Evolutionary conservation across 805 yeast species (phyloP), one percentile per base, ranked within the genome.

Genomic region (Ogataea sp.): DNA sequence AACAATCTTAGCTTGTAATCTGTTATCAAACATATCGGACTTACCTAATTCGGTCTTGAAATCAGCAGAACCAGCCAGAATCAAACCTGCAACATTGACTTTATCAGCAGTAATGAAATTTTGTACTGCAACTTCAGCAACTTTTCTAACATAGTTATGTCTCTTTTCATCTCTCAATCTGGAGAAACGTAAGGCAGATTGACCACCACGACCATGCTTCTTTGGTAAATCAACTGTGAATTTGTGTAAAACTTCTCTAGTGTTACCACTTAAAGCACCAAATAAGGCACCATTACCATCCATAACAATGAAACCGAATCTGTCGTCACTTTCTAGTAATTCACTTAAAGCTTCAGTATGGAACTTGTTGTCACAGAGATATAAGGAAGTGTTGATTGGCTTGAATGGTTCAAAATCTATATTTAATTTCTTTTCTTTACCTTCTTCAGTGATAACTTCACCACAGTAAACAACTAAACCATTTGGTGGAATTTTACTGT

Each of bases 181-280:
- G 20, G 97, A 82, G 73, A 93, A 93, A 86, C 99, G 97, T 52
- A 93, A 62, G 34, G 99, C 98, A 46, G 99, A 93, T 71, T 93
- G 98, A 83, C 98, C 98, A 84, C 98, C 98, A 76, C 98, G 84
- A 58, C 98, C 98, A 73, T 93, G 98, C 86, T 93, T 93, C 73
- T 93, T 93, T 55, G 99, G 99, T 55, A 93, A 73, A 65, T 93
- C 99, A 41, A 93, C 99, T 2, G 88, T 83, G 67, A 93, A 93
- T 66, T 93, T 93, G 66, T 90, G 96, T 58, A 93, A 71, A 34
- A 93, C 86, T 46, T 93, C 96, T 71, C 98, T 83, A 35, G 96
- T 89, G 69, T 93, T 93, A 62, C 99, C 99, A 34, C 94, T 80
- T 40, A 93, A 78, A 16, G 94, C 75, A 66, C 99, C 99, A 53